Base-by-base conservation (phyloP, 345 rosid species). In the Gynandropsis gynandra region DNA sequence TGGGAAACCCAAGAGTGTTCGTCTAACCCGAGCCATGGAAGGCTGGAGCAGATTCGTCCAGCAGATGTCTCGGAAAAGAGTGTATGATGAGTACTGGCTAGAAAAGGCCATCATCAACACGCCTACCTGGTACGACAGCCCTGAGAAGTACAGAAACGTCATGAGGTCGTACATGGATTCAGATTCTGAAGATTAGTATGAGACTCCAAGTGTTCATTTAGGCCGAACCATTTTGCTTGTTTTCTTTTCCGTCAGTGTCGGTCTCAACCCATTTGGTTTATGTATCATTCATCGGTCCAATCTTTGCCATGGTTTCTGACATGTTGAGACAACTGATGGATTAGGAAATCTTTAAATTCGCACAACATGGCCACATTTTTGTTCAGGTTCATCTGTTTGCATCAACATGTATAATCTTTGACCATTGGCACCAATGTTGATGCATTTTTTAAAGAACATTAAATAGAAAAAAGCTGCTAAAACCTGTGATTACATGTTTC, bases 111-210 rank as follows among this genome's bases (percentile, higher is more conserved):
- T 80, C 45, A 54, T 80, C 70, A 80, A 69, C 43, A 82, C 85
- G n/a, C 70, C 89, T 4, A 85, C 95, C 10, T 62, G 70, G 74
- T 85, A 66, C 38, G 89, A 88, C 59, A 65, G 75, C 62, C 89
- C 92, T 0, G 80, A 65, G 1, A 88, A 88, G 67, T 85, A 79
- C 57, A 65, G 54, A 55, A 58, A 48, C 37, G 13, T 69, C n/a
- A 52, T 65, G 4, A 59, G 32, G 16, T 63, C 82, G 29, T 42
- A 52, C 16, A 16, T 17, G 36, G 57, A 64, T 16, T 57, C 65
- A 8, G 14, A 34, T 14, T 47, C 35, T 10, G 57, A 55, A 11
- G 29, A 24, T 24, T 24, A 24, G 29, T 24, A 2, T 24, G 5
- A n/a, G n/a, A n/a, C n/a, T n/a, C 29, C 29, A 5, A 24, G 29